These are phyloP conservation scores for Aspergillus taichungensis DNA, from an alignment of 495 filamentous ascomycete genomes.

Conservation along the genomic window DNA sequence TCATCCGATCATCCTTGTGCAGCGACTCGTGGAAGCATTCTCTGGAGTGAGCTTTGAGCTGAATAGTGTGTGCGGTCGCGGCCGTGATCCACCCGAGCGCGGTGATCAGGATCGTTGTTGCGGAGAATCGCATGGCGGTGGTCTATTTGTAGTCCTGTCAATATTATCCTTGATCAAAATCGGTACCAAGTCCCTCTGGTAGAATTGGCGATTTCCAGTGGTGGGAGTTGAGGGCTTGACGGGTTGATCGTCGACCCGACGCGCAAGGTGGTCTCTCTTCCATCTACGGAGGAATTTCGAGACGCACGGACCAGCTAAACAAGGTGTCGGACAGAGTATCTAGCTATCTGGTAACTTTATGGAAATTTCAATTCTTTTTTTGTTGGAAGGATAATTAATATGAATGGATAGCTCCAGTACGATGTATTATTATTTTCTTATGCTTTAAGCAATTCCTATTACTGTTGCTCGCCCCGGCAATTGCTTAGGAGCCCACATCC, in stretches of 20 bases:
- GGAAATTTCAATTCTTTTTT: no score
- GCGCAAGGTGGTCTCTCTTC: slow-evolving; percentile 31
- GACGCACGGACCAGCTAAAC: slow-evolving; percentile 31
- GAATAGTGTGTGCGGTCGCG: slow-evolving; percentile 82
- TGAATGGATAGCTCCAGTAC: no score
- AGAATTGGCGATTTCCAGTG: slow-evolving; percentile 9
- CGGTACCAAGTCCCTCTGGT: background rate
- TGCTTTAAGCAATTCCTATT: no score
- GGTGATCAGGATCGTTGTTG: slow-evolving; percentile 48
- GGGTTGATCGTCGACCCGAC: slow-evolving; percentile 10
- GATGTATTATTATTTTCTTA: no score
- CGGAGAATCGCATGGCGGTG: slow-evolving; percentile 46
- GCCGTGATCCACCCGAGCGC: slow-evolving; percentile 55
- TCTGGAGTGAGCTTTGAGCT: slow-evolving; percentile 77
- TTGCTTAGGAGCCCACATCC: no score
- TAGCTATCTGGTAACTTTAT: no score
- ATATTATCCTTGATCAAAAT: slow-evolving; percentile 1
- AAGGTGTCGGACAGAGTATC: background rate
- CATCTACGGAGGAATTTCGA: slow-evolving; percentile 18
- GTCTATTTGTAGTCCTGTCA: background rate
- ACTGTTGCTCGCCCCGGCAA: no score
- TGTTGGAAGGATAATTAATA: no score
- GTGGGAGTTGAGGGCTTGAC: slow-evolving; percentile 5
- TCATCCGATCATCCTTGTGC: slow-evolving; percentile 94
- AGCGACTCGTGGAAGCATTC: slow-evolving; percentile 97